Evolutionary conservation across 352 stramenopile genomes (phyloP), one percentile per base, ranked within the genome.

Genomic region (Pythium scleroteichum): DNA sequence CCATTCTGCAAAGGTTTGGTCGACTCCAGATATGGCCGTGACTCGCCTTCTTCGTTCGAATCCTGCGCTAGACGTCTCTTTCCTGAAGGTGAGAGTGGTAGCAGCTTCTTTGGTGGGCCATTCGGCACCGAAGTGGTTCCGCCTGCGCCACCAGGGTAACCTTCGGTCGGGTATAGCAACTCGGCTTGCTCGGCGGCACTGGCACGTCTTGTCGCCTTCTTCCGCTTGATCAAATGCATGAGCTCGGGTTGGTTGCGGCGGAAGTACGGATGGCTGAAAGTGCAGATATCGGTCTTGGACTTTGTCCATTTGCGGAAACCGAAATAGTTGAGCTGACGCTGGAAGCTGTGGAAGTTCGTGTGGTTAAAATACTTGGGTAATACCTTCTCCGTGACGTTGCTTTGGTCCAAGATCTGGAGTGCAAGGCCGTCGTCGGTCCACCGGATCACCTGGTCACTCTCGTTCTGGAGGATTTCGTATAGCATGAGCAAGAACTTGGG

Each of bases 341-440:
- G 82, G 45, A 97, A 88, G n/a, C 82, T 94, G 40, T 88, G 82
- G 68, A 95, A 97, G 47, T 87, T 94, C 48, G 78, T 80, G 68
- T 97, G 88, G 51, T 94, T 96, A 66, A 97, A 97, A 66, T 96
- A 97, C 59, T 85, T 81, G 27, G 88, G 87, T 13, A 97, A 68
- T 44, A 97, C 76, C 62, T 89, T 75, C 19, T 79, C 62, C 45
- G 91, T 88, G 19, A 95, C 65, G 23, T 57, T 57, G 2, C 29
- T 51, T 20, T 71, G 66, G 62, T 89, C 77, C 14, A 76, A 39
- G 35, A 88, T 87, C 53, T 86, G 70, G 17, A 88, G 53, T 7
- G 70, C 65, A 3, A 75, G 66, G 0, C 69, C 73, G 59, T 88
- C 76, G 8, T 71, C 64, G 0, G 75, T 69, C 79, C 79, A 88